Percentiles rank a stretch among this genome's conserved stretches.
These are phyloP conservation scores for Diaporthe sp. DNA, from an alignment of 2,329 filamentous ascomycete species.

Conservation along the genomic window DNA sequence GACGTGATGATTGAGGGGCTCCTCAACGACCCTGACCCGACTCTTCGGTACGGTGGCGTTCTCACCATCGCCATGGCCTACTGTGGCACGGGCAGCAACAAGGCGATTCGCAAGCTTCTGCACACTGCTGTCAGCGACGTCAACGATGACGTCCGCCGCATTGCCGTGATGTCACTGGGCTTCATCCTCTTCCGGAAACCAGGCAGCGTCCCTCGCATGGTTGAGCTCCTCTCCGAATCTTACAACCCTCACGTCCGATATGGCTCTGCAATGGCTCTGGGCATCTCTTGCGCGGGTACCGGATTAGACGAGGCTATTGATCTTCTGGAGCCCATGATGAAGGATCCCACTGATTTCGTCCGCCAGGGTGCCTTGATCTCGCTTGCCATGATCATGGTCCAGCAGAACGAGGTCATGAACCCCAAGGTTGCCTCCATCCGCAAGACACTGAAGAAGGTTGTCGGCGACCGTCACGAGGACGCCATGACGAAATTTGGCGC, in stretches of 20 bases:
- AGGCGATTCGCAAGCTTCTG: conserved; percentile 94
- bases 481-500: conserved; percentile 99
- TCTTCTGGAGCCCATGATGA: conserved; percentile 98
- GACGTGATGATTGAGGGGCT: conserved; percentile 95
- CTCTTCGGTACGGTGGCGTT: conserved; percentile 95
- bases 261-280: conserved; percentile 96
- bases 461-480: conserved; percentile 95
- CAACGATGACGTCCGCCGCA: conserved; percentile 94
- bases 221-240: conserved; percentile 96
- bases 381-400: conserved; percentile 98
- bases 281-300: conserved; percentile 97
- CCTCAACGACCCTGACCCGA: conserved; percentile 92
- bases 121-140: conserved; percentile 98
- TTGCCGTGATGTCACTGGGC: conserved; percentile 96
- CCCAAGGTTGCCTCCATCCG: conserved; percentile 92
- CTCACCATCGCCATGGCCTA: conserved; percentile 99
- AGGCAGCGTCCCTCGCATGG: conserved; percentile 97
- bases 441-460: conserved; percentile 94
- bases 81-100: conserved; percentile 97
- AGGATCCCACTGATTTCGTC: conserved; percentile 98
- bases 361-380: conserved; percentile 95
- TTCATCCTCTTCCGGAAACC: conserved; percentile 99
- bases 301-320: conserved; percentile 97
- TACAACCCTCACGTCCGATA: conserved; percentile 99
- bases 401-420: conserved; percentile 99